phyloP scores from a whole-genome alignment of 2,329 filamentous ascomycete genomes.

The Sclerotinia minor region DNA sequence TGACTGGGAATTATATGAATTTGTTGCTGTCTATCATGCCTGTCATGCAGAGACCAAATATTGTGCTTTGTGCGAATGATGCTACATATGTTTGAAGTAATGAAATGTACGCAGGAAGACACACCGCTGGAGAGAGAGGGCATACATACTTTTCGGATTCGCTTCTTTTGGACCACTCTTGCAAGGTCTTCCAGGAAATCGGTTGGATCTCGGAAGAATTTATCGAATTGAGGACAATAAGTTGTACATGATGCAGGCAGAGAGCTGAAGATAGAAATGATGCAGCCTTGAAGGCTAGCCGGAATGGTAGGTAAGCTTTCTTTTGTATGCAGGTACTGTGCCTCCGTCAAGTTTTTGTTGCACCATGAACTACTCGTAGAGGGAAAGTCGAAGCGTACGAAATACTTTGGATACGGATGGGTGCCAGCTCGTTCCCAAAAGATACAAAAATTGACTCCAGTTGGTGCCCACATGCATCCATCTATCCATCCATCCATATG shows the following conservation, averaged over 20 bases:
- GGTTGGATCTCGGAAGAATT: slow-evolving; percentile 12
- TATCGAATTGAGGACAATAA: neutral
- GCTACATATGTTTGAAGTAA: slow-evolving; percentile 1
- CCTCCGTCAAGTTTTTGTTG: slow-evolving; percentile 9
- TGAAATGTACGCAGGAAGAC: slow-evolving; percentile 8
- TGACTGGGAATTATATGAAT: slow-evolving; percentile 14
- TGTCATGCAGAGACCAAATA: slow-evolving; percentile 16
- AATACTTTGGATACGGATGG: slow-evolving; percentile 1
- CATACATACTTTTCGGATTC: slow-evolving; percentile 10
- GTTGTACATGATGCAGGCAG: neutral
- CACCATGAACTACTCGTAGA: neutral
- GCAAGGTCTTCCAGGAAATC: slow-evolving; percentile 13
- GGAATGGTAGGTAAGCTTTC: neutral
- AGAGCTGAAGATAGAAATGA: slow-evolving; percentile 7
- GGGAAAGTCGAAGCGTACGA: slow-evolving; percentile 1
- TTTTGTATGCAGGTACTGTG: slow-evolving; percentile 20
- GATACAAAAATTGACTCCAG: neutral
- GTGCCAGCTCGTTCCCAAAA: neutral
- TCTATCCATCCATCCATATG: neutral
- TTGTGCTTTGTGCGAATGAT: slow-evolving; percentile 17
- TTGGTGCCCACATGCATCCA: slow-evolving; percentile 3
- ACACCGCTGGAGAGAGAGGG: slow-evolving; percentile 15
- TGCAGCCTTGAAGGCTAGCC: slow-evolving; percentile 4
- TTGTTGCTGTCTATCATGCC: neutral
- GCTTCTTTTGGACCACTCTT: slow-evolving; percentile 7